Evolutionary conservation across 768 basidiomycete species (phyloP).

Genomic region (Lactifluus hygrophoroides): DNA sequence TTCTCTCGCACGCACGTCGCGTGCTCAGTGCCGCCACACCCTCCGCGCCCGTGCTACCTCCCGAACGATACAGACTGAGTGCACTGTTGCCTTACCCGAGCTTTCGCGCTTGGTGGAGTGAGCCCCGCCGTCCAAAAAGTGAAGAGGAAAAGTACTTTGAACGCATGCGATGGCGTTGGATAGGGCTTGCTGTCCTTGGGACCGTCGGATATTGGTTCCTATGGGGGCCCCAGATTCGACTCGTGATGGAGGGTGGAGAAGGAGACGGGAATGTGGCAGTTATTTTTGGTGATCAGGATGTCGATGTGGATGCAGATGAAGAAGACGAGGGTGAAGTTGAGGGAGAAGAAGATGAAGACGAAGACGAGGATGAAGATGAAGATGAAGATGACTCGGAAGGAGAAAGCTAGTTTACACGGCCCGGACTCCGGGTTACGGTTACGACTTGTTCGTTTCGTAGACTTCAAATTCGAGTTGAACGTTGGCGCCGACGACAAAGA

Average conservation of each 20-base stretch:
- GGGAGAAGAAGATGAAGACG: not conserved
- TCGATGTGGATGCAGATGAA: conserved; percentile 12
- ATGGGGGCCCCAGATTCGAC: conserved; percentile 5
- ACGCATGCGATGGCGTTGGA: conserved; percentile 46
- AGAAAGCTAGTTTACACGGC: not conserved
- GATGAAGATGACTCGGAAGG: no score
- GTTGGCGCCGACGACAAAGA: conserved; percentile 22
- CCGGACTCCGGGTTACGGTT: not conserved
- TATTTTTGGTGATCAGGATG: conserved; percentile 12
- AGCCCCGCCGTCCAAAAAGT: conserved; percentile 21
- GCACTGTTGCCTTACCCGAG: conserved; percentile 15
- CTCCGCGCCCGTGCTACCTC: conserved; percentile 14
- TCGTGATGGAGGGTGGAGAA: not conserved
- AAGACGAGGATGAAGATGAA: not conserved
- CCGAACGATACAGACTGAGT: conserved; percentile 33
- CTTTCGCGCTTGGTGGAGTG: conserved; percentile 27
- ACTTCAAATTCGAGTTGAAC: no score
- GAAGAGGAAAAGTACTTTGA: conserved; percentile 41
- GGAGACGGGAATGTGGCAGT: conserved; percentile 4
- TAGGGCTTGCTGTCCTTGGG: conserved; percentile 35
- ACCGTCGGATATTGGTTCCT: conserved; percentile 31
- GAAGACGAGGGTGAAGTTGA: conserved; percentile 1
- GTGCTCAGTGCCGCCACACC: conserved; percentile 32
- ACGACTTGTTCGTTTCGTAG: no score
- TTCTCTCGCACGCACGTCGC: conserved; percentile 50